These are phyloP conservation scores for Hordeum vulgare DNA, from an alignment of 176 grass and related monocot genomes.

Conservation along the genomic window DNA sequence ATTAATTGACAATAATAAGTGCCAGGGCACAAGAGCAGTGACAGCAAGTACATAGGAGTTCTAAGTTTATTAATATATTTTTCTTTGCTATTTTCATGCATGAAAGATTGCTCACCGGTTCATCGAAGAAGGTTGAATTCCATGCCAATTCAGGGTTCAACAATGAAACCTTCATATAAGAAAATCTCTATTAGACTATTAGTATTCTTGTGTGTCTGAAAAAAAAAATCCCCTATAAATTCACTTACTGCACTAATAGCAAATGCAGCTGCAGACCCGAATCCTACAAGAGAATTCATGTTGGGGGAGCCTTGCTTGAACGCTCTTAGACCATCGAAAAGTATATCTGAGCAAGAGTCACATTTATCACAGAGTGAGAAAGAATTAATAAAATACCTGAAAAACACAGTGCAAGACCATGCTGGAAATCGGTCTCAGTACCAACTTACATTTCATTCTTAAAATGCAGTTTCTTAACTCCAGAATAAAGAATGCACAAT, in stretches of 20 bases:
- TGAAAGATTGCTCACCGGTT: slow-evolving; percentile 67
- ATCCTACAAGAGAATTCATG: slow-evolving; percentile 99
- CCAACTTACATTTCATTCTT: background rate
- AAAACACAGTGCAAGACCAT: background rate
- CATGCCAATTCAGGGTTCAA: slow-evolving; percentile 81
- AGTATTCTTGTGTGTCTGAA: slow-evolving; percentile 13
- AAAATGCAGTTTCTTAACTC: background rate
- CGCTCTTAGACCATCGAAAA: slow-evolving; percentile 86
- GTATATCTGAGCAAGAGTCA: slow-evolving; percentile 54
- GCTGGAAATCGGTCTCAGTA: background rate
- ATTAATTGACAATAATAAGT: no score
- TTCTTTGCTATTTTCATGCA: background rate
- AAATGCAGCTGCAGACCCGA: slow-evolving; percentile 89
- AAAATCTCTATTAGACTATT: slow-evolving; percentile 7
- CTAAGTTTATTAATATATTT: background rate
- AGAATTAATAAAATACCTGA: background rate
- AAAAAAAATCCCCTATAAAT: slow-evolving; percentile 7
- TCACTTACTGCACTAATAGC: slow-evolving; percentile 81
- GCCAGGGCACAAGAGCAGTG: background rate
- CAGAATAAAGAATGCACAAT: background rate
- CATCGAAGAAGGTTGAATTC: slow-evolving; percentile 96
- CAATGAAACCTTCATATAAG: slow-evolving; percentile 62
- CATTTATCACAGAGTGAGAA: slow-evolving; percentile 25
- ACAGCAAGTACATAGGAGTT: background rate
- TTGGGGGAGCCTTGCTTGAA: slow-evolving; percentile 92